phyloP scores from a whole-genome alignment of 495 filamentous ascomycete species.

The Cenococcum geophilum region DNA sequence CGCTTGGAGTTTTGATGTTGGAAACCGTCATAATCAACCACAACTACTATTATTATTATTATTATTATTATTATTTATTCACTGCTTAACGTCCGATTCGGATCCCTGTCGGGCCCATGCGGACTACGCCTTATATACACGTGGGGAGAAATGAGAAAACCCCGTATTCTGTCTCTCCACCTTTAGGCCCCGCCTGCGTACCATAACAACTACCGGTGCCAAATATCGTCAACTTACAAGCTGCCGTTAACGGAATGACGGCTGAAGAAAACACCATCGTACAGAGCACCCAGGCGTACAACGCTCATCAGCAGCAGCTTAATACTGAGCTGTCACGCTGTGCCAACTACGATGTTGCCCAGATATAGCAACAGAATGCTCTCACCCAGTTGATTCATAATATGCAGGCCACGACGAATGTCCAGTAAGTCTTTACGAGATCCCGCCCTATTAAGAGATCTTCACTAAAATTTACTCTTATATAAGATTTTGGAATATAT shows the following conservation, averaged over 20 bases:
- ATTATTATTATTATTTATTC: no score
- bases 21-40: no score
- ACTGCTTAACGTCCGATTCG: no score
- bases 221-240: not conserved
- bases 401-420: not conserved
- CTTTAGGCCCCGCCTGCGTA: no score
- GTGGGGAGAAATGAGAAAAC: no score
- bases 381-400: not conserved
- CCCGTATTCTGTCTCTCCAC: no score
- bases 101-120: no score
- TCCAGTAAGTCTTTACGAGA: not conserved
- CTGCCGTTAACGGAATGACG: not conserved
- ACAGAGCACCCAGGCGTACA: not conserved
- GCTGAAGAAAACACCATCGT: not conserved
- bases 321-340: not conserved
- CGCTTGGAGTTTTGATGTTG: no score
- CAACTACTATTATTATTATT: no score
- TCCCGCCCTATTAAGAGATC: not conserved
- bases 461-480: not conserved
- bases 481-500: no score
- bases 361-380: not conserved
- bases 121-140: no score
- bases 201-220: not conserved
- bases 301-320: not conserved
- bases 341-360: not conserved